Base-by-base conservation (phyloP, 2,329 filamentous ascomycete genomes). In the Colletotrichum eremochloae region DNA sequence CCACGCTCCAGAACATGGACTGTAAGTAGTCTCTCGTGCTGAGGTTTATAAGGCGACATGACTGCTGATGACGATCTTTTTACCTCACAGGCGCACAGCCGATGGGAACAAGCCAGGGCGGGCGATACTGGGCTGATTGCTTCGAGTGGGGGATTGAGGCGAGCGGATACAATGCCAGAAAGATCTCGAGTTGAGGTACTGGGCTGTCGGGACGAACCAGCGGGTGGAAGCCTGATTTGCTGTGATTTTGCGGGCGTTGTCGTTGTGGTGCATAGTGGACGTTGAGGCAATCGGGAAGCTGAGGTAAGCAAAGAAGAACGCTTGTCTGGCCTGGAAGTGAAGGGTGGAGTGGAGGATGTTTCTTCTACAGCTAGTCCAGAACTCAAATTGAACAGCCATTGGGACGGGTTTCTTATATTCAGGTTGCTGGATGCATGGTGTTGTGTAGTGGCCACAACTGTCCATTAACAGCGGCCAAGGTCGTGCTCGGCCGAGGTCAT, bases 71-170 rank as follows among this genome's bases (percentile, higher is more conserved):
- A 29, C 18, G 18, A 9, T 15, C 1, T 7, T 6, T 4, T 15
- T 42, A n/a, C 44, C 20, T 46, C 46, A 52, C 44, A 70, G 68
- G 68, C 20, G 68, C 55, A 7, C 63, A 56, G 14, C 63, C 63
- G 0, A 9, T 24, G 8, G 50, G 50, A 0, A n/a, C 29, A n/a
- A 56, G 56, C 20, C 46, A 50, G 5, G 68, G 68, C 3, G 63
- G 63, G 3, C 48, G 68, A 18, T 36, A 50, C 1, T 71, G 64
- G 64, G 63, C 68, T 6, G 64, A 71, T 52, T 71, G 68, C 50
- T 71, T 71, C 52, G 68, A 71, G 29, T 71, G 68, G 68, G 68
- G 68, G 14, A 57, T 67, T n/a, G 67, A 71, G 57, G 64, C 68
- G n/a, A 68, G 63, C 24, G 68, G 68, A 38, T 71, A 71, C 36